Evolutionary conservation across 306 rosid species (phyloP), one percentile per base, ranked within the genome.

Genomic region (Notholithocarpus densiflorus): DNA sequence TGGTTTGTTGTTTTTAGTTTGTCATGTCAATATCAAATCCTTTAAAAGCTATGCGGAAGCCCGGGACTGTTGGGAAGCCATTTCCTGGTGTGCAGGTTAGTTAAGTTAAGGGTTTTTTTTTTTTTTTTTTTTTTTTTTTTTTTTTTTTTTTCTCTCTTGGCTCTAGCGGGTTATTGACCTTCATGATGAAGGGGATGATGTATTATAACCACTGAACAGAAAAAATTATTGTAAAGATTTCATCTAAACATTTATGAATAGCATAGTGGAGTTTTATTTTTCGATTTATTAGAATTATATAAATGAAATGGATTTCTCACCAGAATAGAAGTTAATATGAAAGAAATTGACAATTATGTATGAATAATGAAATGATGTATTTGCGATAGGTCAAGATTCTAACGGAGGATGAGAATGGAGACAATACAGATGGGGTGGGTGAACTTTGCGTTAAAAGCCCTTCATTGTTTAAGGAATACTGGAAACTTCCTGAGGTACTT

Each of bases 11-110:
- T 84, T 78, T 82, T 78, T 87, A 95, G 98, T 95, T 95, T 84
- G 96, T 92, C 85, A 92, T 95, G 98, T 88, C 98, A 82, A 82
- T 95, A 85, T 87, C 98, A 75, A 92, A 95, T 90, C 98, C 98
- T 71, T 85, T 95, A 79, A 88, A 85, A 79, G 98, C 97, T 52
- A 84, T 87, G 75, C 87, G 98, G 80, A 95, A 95, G 82, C 89
- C 94, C 18, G 97, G 98, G 71, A 92, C 96, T 2, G 98, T 92
- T 64, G 98, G 98, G 68, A 95, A 92, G 81, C 98, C 98, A 71
- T 90, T 95, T 75, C 98, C 94, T 45, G 94, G 92, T 60, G 93
- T 92, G 17, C 86, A 95, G 98, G 98, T 94, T 81, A 81, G 91
- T 84, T 59, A 71, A 66, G 75, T 82, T 74, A 6, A 34, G 40